Evolutionary conservation across 768 basidiomycete species (phyloP), one percentile per base, ranked within the genome.

Genomic region (Tricholoma sp.): DNA sequence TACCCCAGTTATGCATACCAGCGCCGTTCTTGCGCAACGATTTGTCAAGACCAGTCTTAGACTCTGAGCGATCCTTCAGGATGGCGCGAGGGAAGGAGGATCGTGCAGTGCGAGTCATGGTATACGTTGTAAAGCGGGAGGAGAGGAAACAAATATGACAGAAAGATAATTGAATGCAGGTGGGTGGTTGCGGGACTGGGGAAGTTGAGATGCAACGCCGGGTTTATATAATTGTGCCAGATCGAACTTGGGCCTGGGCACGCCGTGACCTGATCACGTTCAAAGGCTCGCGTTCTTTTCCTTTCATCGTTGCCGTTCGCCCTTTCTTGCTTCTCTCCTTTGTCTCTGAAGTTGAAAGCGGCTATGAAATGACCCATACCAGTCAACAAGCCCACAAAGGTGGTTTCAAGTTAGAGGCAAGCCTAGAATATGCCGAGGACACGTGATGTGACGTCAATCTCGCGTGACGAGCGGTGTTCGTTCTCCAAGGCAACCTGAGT

Each of bases 1-100:
- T 81, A 58, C 93, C 93, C 93, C 93, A 96, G 75, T 91, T 93
- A 74, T 94, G 84, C 7, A 79, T 77, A 32, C 93, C 93, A 24
- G 83, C 85, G 55, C 93, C 93, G 59, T 82, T 78, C 75, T 94
- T 94, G 73, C 84, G 86, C 57, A 87, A 63, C 63, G 79, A 81
- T 65, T 80, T 80, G 78, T 86, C 83, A 57, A 86, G 78, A 54
- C 91, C 92, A 39, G 85, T 82, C 74, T 85, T 88, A 67, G 85
- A 83, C 75, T 86, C 82, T 14, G 88, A 89, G 66, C 89, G 87
- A 74, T 93, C 90, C 74, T 82, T 86, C 60, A 80, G 59, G 64
- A 90, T 72, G 47, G 90, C 91, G 58, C 84, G 83, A 52, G 86
- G 88, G 68, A 80, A 86, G 45, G 80, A 67, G 56, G 89, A 78